phyloP scores from a whole-genome alignment of 1,284 basidiomycete genomes.

The Taiwanofungus camphoratus region DNA sequence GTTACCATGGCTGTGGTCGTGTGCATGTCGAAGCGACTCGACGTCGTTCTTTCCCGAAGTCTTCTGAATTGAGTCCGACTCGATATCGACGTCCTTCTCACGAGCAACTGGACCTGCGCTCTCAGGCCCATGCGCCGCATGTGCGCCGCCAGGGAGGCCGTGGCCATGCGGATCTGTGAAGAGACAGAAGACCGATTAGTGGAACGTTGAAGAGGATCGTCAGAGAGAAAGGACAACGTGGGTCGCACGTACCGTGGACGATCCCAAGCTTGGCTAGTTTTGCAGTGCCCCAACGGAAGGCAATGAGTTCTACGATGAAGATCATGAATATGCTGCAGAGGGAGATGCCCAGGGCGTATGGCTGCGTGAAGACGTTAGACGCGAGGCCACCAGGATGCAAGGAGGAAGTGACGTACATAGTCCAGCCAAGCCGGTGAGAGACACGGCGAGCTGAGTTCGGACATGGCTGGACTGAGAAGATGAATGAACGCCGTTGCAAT shows the following conservation, averaged over 20 bases:
- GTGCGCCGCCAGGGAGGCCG: slow-evolving; percentile 41
- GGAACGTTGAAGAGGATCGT: background rate
- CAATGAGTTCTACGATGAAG: slow-evolving; percentile 81
- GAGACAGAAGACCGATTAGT: background rate
- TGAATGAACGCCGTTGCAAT: slow-evolving; percentile 93
- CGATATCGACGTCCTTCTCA: slow-evolving; percentile 7
- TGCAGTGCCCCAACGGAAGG: slow-evolving; percentile 74
- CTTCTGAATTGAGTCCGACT: background rate
- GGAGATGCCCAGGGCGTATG: slow-evolving; percentile 76
- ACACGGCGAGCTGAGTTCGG: slow-evolving; percentile 71
- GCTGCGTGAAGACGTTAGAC: slow-evolving; percentile 34
- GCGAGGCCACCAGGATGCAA: slow-evolving; percentile 2
- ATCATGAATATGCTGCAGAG: slow-evolving; percentile 78
- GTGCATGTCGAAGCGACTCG: slow-evolving; percentile 9
- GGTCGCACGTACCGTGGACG: slow-evolving; percentile 45
- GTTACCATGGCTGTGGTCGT: slow-evolving; percentile 8
- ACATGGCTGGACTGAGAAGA: slow-evolving; percentile 72
- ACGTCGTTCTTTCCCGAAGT: slow-evolving; percentile 1
- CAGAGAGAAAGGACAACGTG: background rate
- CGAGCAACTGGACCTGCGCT: slow-evolving; percentile 6
- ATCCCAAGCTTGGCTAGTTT: slow-evolving; percentile 53
- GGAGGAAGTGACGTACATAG: slow-evolving; percentile 53
- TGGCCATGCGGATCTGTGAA: slow-evolving; percentile 58
- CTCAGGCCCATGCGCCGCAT: slow-evolving; percentile 69
- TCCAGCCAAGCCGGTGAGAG: slow-evolving; percentile 61